Evolutionary conservation across 2,329 filamentous ascomycete genomes (phyloP).

Genomic region (Trichoderma koningii): DNA sequence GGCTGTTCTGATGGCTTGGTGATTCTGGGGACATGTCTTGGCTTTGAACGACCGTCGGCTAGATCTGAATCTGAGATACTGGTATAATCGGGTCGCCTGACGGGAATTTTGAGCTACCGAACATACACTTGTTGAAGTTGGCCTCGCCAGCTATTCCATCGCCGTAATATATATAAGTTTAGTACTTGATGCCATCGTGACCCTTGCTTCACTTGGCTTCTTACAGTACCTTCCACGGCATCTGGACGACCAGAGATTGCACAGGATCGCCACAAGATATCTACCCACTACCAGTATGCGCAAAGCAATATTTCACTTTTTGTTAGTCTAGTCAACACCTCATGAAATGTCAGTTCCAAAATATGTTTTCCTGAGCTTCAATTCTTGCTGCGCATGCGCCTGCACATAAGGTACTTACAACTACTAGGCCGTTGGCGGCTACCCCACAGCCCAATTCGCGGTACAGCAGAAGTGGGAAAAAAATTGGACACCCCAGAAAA

Average conservation of each 20-base stretch:
- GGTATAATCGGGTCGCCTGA: neutral
- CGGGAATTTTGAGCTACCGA: neutral
- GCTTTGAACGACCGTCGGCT: neutral
- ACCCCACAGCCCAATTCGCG: constrained; percentile 25
- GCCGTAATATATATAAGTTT: too few species aligned
- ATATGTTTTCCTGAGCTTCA: neutral
- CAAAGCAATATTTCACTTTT: too few species aligned
- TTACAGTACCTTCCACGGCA: too few species aligned
- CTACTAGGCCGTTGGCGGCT: constrained; percentile 11
- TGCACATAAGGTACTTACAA: neutral
- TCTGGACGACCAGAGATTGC: too few species aligned
- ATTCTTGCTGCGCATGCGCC: neutral
- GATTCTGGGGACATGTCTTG: neutral
- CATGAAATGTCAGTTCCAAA: too few species aligned
- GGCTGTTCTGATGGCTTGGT: neutral
- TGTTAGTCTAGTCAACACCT: too few species aligned
- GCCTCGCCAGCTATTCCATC: neutral
- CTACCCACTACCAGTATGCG: too few species aligned
- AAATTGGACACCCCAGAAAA: constrained; percentile 26
- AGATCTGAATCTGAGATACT: neutral
- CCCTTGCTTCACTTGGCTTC: neutral
- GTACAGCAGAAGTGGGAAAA: constrained; percentile 24
- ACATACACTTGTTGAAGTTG: neutral
- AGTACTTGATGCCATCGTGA: constrained; percentile 8
- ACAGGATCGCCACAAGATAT: too few species aligned